Base-by-base conservation (phyloP, 768 basidiomycete genomes). In the Pulveroboletus sp. region DNA sequence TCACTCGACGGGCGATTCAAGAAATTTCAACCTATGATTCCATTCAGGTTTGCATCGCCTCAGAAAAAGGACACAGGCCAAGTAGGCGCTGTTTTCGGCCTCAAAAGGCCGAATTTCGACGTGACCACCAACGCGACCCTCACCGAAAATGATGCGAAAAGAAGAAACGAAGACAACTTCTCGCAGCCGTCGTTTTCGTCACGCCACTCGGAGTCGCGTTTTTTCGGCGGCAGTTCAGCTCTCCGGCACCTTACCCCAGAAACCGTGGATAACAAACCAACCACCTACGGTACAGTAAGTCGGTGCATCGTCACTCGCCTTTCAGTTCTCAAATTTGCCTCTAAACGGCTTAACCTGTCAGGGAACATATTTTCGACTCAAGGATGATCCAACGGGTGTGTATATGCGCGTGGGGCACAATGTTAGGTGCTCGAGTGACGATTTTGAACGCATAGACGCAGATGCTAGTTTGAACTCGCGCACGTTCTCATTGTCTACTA, bases 341-440 rank as follows among this genome's bases (percentile, higher is more conserved):
- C 33, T 33, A n/a, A 52, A 39, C 15, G 3, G 5, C 30, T 43
- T 31, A 2, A 4, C 14, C 5, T 4, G 2, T 3, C 21, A 64
- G 62, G 56, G 54, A 50, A 15, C 42, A 15, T 28, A 54, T 8
- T 51, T 42, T 46, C 45, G 41, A 11, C 33, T 46, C 14, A 49
- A 43, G 15, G 52, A 55, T 7, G 57, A 59, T 8, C 41, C 48
- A 42, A 39, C 43, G 26, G 66, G 66, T 69, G 51, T 5, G 58
- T 61, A 46, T 65, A 61, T 61, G 55, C 59, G 51, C 43, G 21
- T 28, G 15, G 4, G 21, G 39, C 31, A 8, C 14, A 9, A 38
- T 42, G 14, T n/a, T 28, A 15, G 3, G 41, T 27, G 7, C 14
- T 9, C 17, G 8, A 14, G 26, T 35, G 39, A 43, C 41, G 13